Percentiles rank a stretch among this genome's conserved stretches.
phyloP scores from a whole-genome alignment of 371 early-diverging fungal genomes.

The Mucor velutinosus region DNA sequence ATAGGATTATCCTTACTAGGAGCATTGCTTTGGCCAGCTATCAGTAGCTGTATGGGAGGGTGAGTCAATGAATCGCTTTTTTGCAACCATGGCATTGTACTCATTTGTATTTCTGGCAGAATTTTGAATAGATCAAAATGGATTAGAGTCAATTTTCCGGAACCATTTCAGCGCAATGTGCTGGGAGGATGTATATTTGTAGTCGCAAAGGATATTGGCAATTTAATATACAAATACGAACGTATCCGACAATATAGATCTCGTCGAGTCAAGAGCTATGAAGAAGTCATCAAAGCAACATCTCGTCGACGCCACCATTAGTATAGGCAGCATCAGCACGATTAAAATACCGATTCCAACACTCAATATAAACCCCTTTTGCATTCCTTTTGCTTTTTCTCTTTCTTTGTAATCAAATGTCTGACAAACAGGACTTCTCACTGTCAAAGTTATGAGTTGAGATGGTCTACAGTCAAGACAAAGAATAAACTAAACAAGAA shows the following conservation, averaged over 20 bases:
- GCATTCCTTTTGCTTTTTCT: not conserved
- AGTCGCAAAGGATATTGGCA: conserved; percentile 53
- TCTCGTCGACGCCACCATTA: not conserved
- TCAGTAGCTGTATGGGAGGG: conserved; percentile 48
- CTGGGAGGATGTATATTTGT: conserved; percentile 67
- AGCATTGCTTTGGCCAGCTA: conserved; percentile 55
- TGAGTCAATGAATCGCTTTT: not conserved
- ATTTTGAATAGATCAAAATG: conserved; percentile 48
- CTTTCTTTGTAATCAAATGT: conserved; percentile 7
- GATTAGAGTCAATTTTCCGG: conserved; percentile 52
- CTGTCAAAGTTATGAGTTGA: conserved; percentile 10
- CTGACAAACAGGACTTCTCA: conserved; percentile 22
- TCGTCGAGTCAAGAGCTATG: conserved; percentile 34
- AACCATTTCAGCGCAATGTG: conserved; percentile 60
- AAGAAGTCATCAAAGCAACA: conserved; percentile 14
- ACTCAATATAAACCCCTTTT: not conserved
- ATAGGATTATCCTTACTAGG: conserved; percentile 55
- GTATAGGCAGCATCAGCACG: not conserved
- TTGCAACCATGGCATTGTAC: not conserved
- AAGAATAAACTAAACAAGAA: conserved; percentile 16
- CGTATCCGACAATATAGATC: conserved; percentile 42
- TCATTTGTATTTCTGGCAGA: conserved; percentile 23
- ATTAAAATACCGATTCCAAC: not conserved
- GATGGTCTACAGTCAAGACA: conserved; percentile 29
- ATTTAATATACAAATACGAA: conserved; percentile 43